Base-by-base conservation (phyloP, 306 rosid species). In the Lupinus albus region DNA sequence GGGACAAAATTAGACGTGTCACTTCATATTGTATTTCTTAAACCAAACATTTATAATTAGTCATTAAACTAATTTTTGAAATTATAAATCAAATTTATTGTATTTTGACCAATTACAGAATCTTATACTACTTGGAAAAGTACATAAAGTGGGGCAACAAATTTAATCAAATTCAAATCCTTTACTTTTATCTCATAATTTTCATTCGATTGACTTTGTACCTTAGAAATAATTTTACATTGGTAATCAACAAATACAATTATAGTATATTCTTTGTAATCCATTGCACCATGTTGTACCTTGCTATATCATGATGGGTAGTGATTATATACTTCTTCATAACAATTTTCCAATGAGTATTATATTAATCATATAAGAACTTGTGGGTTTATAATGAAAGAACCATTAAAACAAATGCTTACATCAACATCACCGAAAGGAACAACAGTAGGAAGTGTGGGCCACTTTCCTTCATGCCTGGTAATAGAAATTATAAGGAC, bases 371-470 rank as follows among this genome's bases (percentile, higher is more conserved):
- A 86, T 84, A 78, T 70, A 76, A 67, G 60, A 59, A 59, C 89
- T 84, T 81, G 86, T 76, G 87, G 62, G 78, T 75, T 33, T 70
- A 70, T 61, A 38, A 71, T 84, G 38, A 71, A 69, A 25, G 30
- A 25, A 25, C 30, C 30, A 25, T 25, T 25, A 25, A 25, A 25
- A 25, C 30, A 25, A 25, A 61, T 73, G 71, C 70, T 67, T 54
- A 73, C 80, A 68, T 70, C 79, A 51, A 68, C 61, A 72, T 77
- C 95, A 86, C 96, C 96, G 92, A 89, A 89, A 88, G 63, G 30
- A 2, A 25, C 79, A 68, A 46, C 70, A 45, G 30, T 33, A 11
- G 10, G 13, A 66, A 52, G 32, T 72, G 71, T 64, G 79, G 75
- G 80, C 60, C 80, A 73, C 30, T 5, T 10, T 48, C 77, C 71